Conservation (phyloP, 2,329 filamentous ascomycete genomes). For the Madurella mycetomatis region DNA sequence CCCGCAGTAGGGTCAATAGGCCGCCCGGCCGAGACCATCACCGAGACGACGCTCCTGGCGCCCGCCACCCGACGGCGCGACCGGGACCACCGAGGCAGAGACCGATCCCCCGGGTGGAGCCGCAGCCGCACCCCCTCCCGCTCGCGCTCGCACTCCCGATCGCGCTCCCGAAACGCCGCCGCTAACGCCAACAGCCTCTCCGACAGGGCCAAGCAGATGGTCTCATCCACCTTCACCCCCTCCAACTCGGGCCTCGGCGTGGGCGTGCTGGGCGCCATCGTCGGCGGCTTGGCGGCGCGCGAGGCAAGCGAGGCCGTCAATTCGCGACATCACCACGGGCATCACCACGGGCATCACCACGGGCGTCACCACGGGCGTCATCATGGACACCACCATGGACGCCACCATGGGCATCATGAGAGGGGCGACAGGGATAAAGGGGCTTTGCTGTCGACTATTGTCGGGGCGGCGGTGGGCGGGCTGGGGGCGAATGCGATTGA, state of each 20-base stretch:
- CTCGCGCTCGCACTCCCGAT: conserved; percentile 4
- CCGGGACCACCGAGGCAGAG: not conserved
- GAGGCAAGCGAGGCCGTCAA: conserved; percentile 40
- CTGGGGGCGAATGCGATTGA: conserved; percentile 50
- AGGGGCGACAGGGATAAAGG: conserved; percentile 30
- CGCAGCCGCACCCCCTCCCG: not conserved
- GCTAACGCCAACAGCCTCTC: conserved; percentile 6
- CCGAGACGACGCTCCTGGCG: not conserved
- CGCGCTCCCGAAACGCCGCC: not conserved
- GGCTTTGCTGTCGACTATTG: conserved; percentile 43
- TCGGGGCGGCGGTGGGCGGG: conserved; percentile 52
- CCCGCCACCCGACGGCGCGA: not conserved
- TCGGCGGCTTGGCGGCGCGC: conserved; percentile 50
- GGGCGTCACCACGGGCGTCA: too few relatives aligned
- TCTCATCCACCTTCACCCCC: conserved; percentile 46
- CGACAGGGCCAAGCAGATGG: conserved; percentile 36
- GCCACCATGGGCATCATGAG: conserved; percentile 23
- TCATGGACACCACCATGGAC: conserved; percentile 11
- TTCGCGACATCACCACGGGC: not conserved
- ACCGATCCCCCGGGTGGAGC: not conserved
- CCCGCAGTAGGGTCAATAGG: not conserved
- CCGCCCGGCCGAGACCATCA: not conserved
- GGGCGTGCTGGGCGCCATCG: conserved; percentile 49
- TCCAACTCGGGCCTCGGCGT: conserved; percentile 47
- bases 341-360: conserved; percentile 5